These are phyloP conservation scores for Gliomastix tumulicola DNA, from an alignment of 2,329 filamentous ascomycete genomes.

Conservation along the genomic window DNA sequence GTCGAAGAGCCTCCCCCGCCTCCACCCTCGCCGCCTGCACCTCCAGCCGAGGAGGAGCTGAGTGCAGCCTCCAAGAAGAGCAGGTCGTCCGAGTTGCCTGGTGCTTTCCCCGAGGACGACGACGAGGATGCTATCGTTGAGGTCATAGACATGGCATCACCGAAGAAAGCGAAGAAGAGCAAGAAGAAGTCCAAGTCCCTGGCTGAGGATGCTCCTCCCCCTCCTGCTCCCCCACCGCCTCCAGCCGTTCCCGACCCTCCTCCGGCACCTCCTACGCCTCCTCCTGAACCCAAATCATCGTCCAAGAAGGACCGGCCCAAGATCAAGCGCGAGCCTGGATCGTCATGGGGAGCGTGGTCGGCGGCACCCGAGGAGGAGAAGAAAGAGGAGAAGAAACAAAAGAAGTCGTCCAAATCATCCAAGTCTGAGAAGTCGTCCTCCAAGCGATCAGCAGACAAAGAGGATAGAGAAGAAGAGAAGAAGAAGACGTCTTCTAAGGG, in stretches of 20 bases:
- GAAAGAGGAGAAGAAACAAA: conserved; percentile 33
- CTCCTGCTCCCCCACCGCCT: conserved; percentile 30
- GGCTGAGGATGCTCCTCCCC: conserved; percentile 17
- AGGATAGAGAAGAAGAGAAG: conserved; percentile 60
- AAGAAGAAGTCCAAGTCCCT: conserved; percentile 15
- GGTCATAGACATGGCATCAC: conserved; percentile 2
- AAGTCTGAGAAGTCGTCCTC: conserved; percentile 53
- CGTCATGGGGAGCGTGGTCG: conserved; percentile 72
- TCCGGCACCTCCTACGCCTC: conserved; percentile 42
- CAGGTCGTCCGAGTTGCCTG: conserved; percentile 36
- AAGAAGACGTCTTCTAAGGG: conserved; percentile 63
- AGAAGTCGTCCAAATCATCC: conserved; percentile 48
- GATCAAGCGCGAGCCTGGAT: conserved; percentile 61
- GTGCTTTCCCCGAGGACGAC: conserved; percentile 43
- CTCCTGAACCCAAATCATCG: conserved; percentile 49
- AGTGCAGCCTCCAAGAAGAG: conserved; percentile 10
- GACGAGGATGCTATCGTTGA: conserved; percentile 4
- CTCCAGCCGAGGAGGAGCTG: conserved; percentile 9
- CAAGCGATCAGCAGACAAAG: conserved; percentile 45
- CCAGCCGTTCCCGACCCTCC: conserved; percentile 40
- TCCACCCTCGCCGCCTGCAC: conserved; percentile 8
- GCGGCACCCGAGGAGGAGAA: conserved; percentile 35
- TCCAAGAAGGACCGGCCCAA: conserved; percentile 71
- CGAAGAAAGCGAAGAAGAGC: conserved; percentile 6
- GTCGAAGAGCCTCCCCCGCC: conserved; percentile 8